Evolutionary conservation across 352 stramenopile genomes (phyloP).

Genomic region (Pythium brachiatum): DNA sequence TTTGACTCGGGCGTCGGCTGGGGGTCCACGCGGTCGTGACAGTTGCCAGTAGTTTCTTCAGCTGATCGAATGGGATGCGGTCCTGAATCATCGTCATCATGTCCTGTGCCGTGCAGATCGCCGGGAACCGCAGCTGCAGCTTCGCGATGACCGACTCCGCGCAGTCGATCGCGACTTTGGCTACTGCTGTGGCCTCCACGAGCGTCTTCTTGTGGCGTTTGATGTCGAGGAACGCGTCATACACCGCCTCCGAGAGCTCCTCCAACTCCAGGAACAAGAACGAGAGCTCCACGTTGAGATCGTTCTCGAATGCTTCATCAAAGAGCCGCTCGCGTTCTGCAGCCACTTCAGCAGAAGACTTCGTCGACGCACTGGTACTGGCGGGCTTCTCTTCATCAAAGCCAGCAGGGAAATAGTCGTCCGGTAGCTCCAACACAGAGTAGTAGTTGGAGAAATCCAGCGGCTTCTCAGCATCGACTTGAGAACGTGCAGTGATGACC

Average conservation of each 20-base stretch:
- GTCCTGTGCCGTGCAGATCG: constrained; percentile 10
- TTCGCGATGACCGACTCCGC: constrained; percentile 18
- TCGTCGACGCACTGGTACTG: background rate
- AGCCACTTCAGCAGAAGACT: background rate
- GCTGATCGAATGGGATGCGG: background rate
- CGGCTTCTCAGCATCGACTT: background rate
- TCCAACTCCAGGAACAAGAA: constrained; percentile 33
- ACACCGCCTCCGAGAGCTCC: constrained; percentile 20
- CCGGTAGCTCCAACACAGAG: background rate
- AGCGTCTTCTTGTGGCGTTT: constrained; percentile 34
- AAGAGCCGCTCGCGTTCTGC: background rate
- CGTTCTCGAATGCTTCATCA: constrained; percentile 5
- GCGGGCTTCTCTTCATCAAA: background rate
- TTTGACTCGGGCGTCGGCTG: background rate
- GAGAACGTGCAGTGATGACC: background rate
- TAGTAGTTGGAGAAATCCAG: constrained; percentile 5
- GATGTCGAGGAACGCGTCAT: constrained; percentile 29
- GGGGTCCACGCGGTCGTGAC: background rate
- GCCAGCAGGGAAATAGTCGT: background rate
- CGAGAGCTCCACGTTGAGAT: constrained; percentile 25
- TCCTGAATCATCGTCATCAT: constrained; percentile 2
- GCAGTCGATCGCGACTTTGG: constrained; percentile 26
- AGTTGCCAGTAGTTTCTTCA: background rate
- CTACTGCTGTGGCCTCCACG: constrained; percentile 32
- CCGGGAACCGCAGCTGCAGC: constrained; percentile 24